Conservation (phyloP, 345 rosid genomes). For the Crucihimalaya himalaica region DNA sequence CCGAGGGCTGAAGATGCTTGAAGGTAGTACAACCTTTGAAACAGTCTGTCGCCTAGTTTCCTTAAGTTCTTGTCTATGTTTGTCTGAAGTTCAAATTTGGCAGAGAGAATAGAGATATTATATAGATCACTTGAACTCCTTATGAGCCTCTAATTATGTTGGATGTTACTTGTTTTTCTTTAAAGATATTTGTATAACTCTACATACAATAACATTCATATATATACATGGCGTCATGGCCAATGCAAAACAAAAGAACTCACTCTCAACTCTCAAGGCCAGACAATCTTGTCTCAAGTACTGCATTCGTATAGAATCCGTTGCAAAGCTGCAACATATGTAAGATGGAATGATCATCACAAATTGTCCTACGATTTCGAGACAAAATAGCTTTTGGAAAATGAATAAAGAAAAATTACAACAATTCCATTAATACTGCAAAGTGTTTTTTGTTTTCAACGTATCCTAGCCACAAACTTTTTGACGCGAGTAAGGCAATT, state of each 20-base stretch:
- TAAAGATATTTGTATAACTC: background rate
- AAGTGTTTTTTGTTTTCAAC: too few species aligned
- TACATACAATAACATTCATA: background rate
- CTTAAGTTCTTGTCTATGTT: background rate
- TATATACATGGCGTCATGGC: background rate
- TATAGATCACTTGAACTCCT: background rate
- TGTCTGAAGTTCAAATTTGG: conserved; percentile 18
- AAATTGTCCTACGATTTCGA: too few species aligned
- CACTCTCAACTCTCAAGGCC: background rate
- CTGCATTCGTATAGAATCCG: background rate
- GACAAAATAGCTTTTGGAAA: too few species aligned
- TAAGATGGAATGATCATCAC: too few species aligned
- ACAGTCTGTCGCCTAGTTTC: background rate
- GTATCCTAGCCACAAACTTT: too few species aligned
- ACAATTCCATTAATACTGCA: too few species aligned
- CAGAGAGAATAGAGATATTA: conserved; percentile 21
- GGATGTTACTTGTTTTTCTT: background rate
- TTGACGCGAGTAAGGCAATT: too few species aligned
- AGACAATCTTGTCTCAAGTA: background rate
- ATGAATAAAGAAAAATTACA: too few species aligned
- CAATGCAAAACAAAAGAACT: background rate
- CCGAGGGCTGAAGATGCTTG: conserved; percentile 55
- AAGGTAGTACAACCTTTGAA: conserved; percentile 7
- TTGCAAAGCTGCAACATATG: too few species aligned
- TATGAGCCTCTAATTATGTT: background rate